Percentiles rank a stretch among this genome's conserved stretches.
Evolutionary conservation across 768 basidiomycete species (phyloP).

Genomic region (Hypholoma sublateritium): DNA sequence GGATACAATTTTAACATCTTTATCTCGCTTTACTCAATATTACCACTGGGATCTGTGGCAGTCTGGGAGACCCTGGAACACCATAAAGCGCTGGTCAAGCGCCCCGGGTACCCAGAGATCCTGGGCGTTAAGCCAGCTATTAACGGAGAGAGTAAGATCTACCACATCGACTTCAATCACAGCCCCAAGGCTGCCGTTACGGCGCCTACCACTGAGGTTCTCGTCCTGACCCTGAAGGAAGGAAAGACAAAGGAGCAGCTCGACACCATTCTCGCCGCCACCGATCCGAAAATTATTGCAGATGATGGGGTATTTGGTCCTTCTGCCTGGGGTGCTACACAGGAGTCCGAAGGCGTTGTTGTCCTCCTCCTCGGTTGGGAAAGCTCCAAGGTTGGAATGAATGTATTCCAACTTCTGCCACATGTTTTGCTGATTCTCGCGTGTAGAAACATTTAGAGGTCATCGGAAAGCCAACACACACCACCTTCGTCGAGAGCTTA

Average conservation of each 20-base stretch:
- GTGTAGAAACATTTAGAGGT: slow-evolving; percentile 5
- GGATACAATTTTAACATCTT: not conserved
- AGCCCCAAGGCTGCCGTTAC: slow-evolving; percentile 10
- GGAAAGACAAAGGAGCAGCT: slow-evolving; percentile 14
- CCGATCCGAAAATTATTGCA: slow-evolving; percentile 8
- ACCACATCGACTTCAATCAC: slow-evolving; percentile 17
- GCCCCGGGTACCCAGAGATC: slow-evolving; percentile 12
- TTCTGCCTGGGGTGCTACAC: slow-evolving; percentile 12
- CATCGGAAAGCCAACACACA: not conserved
- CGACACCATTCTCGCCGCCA: not conserved
- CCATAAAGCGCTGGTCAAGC: slow-evolving; percentile 14
- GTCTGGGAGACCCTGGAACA: slow-evolving; percentile 21
- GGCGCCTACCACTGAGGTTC: slow-evolving; percentile 15
- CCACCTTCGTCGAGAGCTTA: not conserved
- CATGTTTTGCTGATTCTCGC: not conserved
- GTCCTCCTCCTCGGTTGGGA: slow-evolving; percentile 20
- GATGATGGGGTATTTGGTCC: slow-evolving; percentile 8
- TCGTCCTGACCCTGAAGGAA: slow-evolving; percentile 13
- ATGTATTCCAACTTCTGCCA: not conserved
- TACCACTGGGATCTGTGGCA: not conserved
- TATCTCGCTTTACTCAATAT: not conserved
- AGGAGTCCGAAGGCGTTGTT: slow-evolving; percentile 13
- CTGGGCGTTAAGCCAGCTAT: slow-evolving; percentile 7
- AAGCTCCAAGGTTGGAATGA: slow-evolving; percentile 10
- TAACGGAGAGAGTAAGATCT: slow-evolving; percentile 2